Evolutionary conservation across 140 eudicot genomes (phyloP).

Genomic region (Ambrosia hybrid): DNA sequence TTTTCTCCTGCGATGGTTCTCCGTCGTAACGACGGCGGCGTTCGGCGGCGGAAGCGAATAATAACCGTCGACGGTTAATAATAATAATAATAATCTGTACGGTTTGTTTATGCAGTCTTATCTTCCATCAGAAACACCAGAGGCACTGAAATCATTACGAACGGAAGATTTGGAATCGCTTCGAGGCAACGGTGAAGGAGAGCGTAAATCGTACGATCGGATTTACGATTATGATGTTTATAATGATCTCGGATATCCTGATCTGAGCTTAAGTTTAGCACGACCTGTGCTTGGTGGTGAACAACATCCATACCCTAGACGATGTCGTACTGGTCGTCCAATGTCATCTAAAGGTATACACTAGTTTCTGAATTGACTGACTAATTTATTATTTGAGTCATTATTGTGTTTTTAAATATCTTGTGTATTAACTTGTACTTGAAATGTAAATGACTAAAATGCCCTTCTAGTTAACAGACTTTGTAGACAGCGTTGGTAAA

Average conservation of each 20-base stretch:
- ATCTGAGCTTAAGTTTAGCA: constrained; percentile 15
- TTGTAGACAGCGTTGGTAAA: too few relatives aligned
- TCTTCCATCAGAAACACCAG: constrained; percentile 54
- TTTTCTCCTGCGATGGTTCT: not conserved
- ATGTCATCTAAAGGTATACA: constrained; percentile 34
- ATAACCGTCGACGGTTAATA: not conserved
- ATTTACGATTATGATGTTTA: constrained; percentile 64
- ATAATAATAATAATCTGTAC: not conserved
- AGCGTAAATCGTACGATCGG: constrained; percentile 42
- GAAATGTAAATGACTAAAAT: too few relatives aligned
- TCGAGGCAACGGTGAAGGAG: constrained; percentile 54
- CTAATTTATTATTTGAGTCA: too few relatives aligned
- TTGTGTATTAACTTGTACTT: too few relatives aligned
- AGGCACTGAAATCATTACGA: constrained; percentile 40
- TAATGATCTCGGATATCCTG: constrained; percentile 60
- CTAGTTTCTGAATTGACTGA: not conserved
- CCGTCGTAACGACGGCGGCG: not conserved
- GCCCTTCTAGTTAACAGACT: too few relatives aligned
- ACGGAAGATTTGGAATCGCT: constrained; percentile 39
- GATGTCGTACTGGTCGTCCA: constrained; percentile 57
- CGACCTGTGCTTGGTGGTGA: constrained; percentile 59
- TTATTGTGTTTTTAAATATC: too few relatives aligned
- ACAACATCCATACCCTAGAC: constrained; percentile 56
- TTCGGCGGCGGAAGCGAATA: not conserved
- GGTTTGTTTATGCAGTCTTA: constrained; percentile 43